Evolutionary conservation across 2,329 filamentous ascomycete genomes (phyloP), one percentile per base, ranked within the genome.

Genomic region (Pyrenophora tritici-repentis): DNA sequence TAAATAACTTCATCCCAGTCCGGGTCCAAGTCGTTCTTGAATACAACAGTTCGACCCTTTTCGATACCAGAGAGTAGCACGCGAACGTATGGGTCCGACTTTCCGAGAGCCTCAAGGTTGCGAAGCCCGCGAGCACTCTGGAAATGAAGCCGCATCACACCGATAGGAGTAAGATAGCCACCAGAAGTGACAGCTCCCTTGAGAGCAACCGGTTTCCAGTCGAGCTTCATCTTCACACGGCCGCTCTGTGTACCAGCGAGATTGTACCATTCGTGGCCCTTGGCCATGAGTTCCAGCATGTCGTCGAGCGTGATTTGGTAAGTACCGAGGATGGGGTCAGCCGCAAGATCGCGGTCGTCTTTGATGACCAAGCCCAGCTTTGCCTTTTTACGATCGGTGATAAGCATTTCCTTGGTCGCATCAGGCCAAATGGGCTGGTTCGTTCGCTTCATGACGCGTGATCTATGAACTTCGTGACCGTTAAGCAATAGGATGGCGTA

Each of bases 371-470:
- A 79, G 48, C 93, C 95, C 44, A 99, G 81, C 71, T 91, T 94
- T 49, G 94, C 92, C 70, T 85, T 87, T 78, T 91, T 96, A 56
- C 90, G 87, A 71, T 99, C 92, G 1, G 92, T 97, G 69, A 99
- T 93, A 55, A 99, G 85, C 62, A 99, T 86, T 70, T 99, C 94
- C 76, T 96, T 96, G 62, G 86, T 89, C 6, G 90, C 90, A 69
- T 97, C 88, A 46, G 93, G 88, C 87, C 92, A 99, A 65, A 99
- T 92, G 6, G 94, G 94, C 65, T 96, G 94, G 77, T 99, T 99
- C 53, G 91, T 97, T 55, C 93, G 88, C 82, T 97, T 99, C 65
- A 97, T 83, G 74, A 92, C 95, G 76, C 91, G 90, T 45, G 92
- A 96, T 49, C 86, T 82, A 65, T 96, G 91, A 4, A 97, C 83